Evolutionary conservation across 257 asterid genomes (phyloP).

Genomic region (Solanum pinnatisectum): DNA sequence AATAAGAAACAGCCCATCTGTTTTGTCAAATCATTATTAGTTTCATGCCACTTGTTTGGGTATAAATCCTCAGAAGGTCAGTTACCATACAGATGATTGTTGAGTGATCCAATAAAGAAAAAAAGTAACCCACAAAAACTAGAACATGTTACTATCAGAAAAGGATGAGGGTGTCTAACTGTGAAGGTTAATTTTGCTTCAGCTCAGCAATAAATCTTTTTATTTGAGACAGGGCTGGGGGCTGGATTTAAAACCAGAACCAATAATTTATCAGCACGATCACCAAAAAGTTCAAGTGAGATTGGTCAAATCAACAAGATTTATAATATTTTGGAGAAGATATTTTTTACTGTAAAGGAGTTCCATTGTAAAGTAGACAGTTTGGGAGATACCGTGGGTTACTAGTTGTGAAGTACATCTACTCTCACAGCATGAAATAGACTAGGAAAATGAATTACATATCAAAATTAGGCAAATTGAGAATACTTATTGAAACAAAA

Average conservation of each 20-base stretch:
- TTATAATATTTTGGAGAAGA: not conserved
- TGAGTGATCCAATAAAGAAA: not conserved
- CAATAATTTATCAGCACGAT: not conserved
- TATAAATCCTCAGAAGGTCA: not conserved
- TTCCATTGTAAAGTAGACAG: not conserved
- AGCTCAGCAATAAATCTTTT: not conserved
- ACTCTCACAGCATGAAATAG: not conserved
- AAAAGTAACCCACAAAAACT: not conserved
- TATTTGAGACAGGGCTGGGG: not conserved
- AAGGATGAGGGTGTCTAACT: not conserved
- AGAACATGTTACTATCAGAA: not conserved
- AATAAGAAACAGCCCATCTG: slow-evolving; percentile 78
- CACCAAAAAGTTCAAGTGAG: not conserved
- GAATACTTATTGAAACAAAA: not conserved
- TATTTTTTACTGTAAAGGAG: not conserved
- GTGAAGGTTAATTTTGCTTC: not conserved
- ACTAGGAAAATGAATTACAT: not conserved
- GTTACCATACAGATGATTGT: not conserved
- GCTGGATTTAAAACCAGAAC: not conserved
- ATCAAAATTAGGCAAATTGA: not conserved
- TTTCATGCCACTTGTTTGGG: not conserved
- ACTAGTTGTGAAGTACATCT: not conserved
- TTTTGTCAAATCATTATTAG: slow-evolving; percentile 19
- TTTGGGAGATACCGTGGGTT: not conserved
- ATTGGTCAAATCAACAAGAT: not conserved